Conservation (phyloP, 192 early-diverging fungal species). For the Coemansia pectinata region DNA sequence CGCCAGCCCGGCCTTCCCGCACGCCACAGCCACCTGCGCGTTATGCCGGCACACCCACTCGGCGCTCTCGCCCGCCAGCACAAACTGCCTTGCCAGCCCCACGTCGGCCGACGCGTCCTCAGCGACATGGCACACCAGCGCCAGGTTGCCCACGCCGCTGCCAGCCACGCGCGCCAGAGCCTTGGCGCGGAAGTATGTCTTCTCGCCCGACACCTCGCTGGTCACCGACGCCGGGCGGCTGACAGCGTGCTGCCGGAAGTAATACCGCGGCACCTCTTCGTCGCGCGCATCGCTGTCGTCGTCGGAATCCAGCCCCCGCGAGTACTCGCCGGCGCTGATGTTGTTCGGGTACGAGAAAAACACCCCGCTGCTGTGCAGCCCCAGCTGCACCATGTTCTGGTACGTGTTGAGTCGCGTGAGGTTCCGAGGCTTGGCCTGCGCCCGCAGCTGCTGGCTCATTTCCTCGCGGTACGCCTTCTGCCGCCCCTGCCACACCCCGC, state of each 20-base stretch:
- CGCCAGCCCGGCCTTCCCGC: slow-evolving; percentile 19
- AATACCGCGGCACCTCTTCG: slow-evolving; percentile 48
- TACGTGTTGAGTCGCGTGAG: slow-evolving; percentile 31
- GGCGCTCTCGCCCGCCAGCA: slow-evolving; percentile 20
- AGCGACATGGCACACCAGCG: slow-evolving; percentile 14
- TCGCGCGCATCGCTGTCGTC: slow-evolving; percentile 27
- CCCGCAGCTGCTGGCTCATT: slow-evolving; percentile 42
- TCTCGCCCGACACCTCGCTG: slow-evolving; percentile 7
- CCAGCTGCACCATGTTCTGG: slow-evolving; percentile 39
- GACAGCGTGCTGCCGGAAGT: slow-evolving; percentile 23
- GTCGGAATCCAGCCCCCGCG: slow-evolving; percentile 2
- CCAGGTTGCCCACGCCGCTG: slow-evolving; percentile 36
- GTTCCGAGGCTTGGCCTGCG: slow-evolving; percentile 41
- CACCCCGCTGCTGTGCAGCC: slow-evolving; percentile 31
- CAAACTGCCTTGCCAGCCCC: slow-evolving; percentile 36
- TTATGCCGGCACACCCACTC: slow-evolving; percentile 45
- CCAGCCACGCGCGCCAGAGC: not conserved
- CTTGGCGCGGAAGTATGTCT: slow-evolving; percentile 16
- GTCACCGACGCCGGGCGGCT: not conserved
- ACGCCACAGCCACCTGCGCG: slow-evolving; percentile 19
- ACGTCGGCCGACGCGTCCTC: slow-evolving; percentile 27
- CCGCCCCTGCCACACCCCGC: slow-evolving; percentile 2
- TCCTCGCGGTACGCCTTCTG: slow-evolving; percentile 32
- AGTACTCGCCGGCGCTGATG: not conserved
- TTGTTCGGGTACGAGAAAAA: slow-evolving; percentile 17